Evolutionary conservation across 148 eudicot species (phyloP).

Genomic region (Camellia lanceoleosa): DNA sequence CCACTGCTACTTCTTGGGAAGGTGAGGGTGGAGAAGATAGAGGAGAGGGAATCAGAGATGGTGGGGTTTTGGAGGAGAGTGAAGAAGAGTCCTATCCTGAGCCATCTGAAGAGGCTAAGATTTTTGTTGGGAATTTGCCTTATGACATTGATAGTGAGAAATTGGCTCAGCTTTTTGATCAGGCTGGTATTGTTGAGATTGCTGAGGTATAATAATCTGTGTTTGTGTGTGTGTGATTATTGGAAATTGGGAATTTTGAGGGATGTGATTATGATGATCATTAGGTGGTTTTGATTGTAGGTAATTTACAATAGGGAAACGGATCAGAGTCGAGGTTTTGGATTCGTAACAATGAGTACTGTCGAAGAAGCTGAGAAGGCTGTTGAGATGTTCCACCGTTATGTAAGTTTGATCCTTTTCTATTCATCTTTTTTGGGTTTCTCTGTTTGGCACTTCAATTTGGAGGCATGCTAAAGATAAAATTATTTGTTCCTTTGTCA

Average conservation of each 20-base stretch:
- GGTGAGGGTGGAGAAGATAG: neutral
- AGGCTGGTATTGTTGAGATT: constrained; percentile 40
- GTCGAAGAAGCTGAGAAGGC: constrained; percentile 87
- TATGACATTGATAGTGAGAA: constrained; percentile 36
- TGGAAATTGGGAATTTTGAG: neutral
- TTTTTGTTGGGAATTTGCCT: constrained; percentile 40
- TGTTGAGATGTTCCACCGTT: constrained; percentile 64
- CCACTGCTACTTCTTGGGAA: neutral
- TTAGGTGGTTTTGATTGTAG: constrained; percentile 33
- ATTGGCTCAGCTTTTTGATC: constrained; percentile 34
- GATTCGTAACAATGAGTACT: constrained; percentile 91
- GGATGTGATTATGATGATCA: neutral
- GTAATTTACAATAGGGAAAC: constrained; percentile 92
- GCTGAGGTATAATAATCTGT: constrained; percentile 22
- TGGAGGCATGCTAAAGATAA: neutral
- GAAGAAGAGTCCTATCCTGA: constrained; percentile 8
- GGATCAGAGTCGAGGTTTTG: constrained; percentile 88
- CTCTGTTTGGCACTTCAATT: neutral
- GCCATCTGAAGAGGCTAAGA: constrained; percentile 38
- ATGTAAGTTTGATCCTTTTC: constrained; percentile 39
- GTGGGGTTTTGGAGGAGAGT: neutral
- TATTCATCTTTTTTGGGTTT: neutral
- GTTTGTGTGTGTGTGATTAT: neutral
- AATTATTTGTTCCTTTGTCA: neutral
- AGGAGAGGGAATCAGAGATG: neutral